Evolutionary conservation across 2,329 filamentous ascomycete species (phyloP).

Genomic region (Neonectria punicea): DNA sequence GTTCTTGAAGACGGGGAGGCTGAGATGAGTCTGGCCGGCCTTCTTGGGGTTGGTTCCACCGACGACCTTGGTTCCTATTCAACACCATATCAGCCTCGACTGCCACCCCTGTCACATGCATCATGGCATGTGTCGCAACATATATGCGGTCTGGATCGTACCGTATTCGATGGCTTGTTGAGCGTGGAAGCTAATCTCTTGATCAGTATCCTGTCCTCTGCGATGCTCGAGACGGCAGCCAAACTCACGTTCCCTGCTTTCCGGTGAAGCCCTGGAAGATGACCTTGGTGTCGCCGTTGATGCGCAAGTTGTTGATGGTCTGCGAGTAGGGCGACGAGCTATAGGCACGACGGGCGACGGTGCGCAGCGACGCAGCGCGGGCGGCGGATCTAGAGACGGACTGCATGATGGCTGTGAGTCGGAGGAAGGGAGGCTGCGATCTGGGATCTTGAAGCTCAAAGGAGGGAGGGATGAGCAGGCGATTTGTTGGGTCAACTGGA

Average conservation of each 20-base stretch:
- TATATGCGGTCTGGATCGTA: slow-evolving; percentile 57
- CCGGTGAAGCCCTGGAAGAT: slow-evolving; percentile 98
- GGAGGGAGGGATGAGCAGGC: slow-evolving; percentile 11
- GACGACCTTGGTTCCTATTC: slow-evolving; percentile 90
- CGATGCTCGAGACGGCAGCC: neutral
- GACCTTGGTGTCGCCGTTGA: slow-evolving; percentile 93
- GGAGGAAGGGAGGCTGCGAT: slow-evolving; percentile 16
- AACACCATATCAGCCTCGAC: slow-evolving; percentile 39
- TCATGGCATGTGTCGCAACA: slow-evolving; percentile 40
- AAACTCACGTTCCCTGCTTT: slow-evolving; percentile 89
- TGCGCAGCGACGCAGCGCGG: slow-evolving; percentile 76
- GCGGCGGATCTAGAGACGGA: slow-evolving; percentile 76
- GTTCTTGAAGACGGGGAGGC: slow-evolving; percentile 90
- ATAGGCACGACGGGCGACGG: slow-evolving; percentile 75
- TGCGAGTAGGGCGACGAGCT: slow-evolving; percentile 78
- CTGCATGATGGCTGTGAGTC: slow-evolving; percentile 73
- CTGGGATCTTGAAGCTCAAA: slow-evolving; percentile 22
- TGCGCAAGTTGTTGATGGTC: slow-evolving; percentile 87
- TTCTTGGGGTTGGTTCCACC: slow-evolving; percentile 99
- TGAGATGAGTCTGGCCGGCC: slow-evolving; percentile 89
- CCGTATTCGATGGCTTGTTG: slow-evolving; percentile 98
- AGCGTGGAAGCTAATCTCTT: slow-evolving; percentile 83
- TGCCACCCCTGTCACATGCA: slow-evolving; percentile 39
- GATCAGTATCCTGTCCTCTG: slow-evolving; percentile 23
- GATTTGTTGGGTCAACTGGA: slow-evolving; percentile 25